Evolutionary conservation across 345 rosid genomes (phyloP), one percentile per base, ranked within the genome.

Genomic region (Pistacia integerrima): DNA sequence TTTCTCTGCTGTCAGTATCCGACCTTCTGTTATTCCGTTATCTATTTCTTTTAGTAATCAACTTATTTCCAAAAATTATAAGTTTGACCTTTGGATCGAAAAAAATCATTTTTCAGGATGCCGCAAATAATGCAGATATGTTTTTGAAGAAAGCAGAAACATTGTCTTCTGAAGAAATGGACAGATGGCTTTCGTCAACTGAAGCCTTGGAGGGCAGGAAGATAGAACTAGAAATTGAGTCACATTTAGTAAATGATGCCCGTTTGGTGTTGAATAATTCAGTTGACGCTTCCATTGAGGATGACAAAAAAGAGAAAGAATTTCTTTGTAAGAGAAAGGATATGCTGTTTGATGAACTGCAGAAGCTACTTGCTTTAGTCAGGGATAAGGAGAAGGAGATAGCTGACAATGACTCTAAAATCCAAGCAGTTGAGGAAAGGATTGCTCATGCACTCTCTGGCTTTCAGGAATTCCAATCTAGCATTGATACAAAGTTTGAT

Each of bases 321-420:
- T 69, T 61, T 67, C 85, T 91, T 52, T 62, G 59, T 76, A 81
- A 84, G 79, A 84, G 74, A 86, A 91, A 84, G 79, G 87, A 89
- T 33, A 72, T 73, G 38, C 87, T 94, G 56, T 67, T 80, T 0
- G 73, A 80, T 48, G 91, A 94, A 81, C 87, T 94, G 80, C 83
- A 85, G 71, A 78, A 85, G 70, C 84, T 94, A 46, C 91, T 94
- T 77, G 90, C 88, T 75, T 63, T 92, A 66, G 93, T 92, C 59
- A 88, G 79, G 83, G 85, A 84, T 64, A 94, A 91, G 80, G 93
- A 92, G 77, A 84, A 79, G 70, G 91, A 88, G 90, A 88, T 92
- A 52, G 85, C 86, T 0, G 90, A 88, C 76, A 91, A 92, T 69
- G 86, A 91, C 68, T 67, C 81, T 54, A 86, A 86, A 56, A 87